Evolutionary conservation across 2,329 filamentous ascomycete genomes (phyloP).

Genomic region (Periglandula ipomoeae): DNA sequence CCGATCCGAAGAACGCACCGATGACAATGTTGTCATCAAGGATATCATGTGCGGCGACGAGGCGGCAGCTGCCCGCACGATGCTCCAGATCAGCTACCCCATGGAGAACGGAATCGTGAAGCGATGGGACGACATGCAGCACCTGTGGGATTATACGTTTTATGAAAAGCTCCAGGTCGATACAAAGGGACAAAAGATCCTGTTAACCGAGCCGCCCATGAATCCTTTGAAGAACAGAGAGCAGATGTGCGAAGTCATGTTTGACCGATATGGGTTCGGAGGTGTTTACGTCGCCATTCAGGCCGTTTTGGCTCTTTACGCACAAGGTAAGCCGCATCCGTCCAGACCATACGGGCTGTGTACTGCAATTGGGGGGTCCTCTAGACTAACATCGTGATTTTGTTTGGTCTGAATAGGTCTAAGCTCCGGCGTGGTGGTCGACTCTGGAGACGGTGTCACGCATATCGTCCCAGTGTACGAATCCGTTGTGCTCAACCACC

Average conservation of each 20-base stretch:
- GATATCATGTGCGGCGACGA: constrained; percentile 99
- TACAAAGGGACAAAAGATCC: constrained; percentile 85
- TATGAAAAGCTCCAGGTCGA: constrained; percentile 94
- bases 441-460: constrained; percentile 95
- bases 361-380: no score
- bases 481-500: constrained; percentile 93
- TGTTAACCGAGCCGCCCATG: constrained; percentile 95
- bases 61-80: constrained; percentile 86
- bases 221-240: constrained; percentile 95
- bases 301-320: constrained; percentile 90
- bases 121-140: constrained; percentile 99
- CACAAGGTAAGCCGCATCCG: constrained; percentile 58
- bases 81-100: constrained; percentile 97
- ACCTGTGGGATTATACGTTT: constrained; percentile 99
- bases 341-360: no score
- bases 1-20: constrained; percentile 77
- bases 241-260: constrained; percentile 99
- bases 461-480: constrained; percentile 99
- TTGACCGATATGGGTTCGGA: constrained; percentile 91
- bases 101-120: constrained; percentile 99
- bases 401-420: constrained; percentile 50
- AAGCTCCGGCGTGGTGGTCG: constrained; percentile 92
- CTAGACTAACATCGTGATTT: neutral
- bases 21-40: constrained; percentile 63
- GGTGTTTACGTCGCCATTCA: constrained; percentile 98